Evolutionary conservation across 768 basidiomycete genomes (phyloP).

Genomic region (Lanmaoa rubissima): DNA sequence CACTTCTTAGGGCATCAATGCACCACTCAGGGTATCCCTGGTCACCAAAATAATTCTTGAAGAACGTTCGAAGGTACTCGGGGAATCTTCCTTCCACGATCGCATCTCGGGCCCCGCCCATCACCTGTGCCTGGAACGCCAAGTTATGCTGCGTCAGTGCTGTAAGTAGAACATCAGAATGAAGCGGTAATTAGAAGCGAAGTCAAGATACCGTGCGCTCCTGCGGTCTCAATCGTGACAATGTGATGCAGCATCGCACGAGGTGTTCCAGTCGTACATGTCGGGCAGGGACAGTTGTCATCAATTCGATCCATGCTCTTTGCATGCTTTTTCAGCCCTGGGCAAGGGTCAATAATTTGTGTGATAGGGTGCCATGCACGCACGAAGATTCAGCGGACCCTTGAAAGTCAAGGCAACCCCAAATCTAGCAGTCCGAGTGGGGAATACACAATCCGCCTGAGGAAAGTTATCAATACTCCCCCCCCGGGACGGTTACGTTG

Average conservation of each 20-base stretch:
- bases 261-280: slow-evolving; percentile 64
- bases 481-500: neutral
- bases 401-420: slow-evolving; percentile 82
- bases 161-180: slow-evolving; percentile 31
- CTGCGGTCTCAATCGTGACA: slow-evolving; percentile 76
- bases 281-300: slow-evolving; percentile 79
- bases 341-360: slow-evolving; percentile 8
- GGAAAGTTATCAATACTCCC: neutral
- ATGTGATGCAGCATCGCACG: slow-evolving; percentile 76
- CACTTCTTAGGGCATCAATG: slow-evolving; percentile 76
- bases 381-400: slow-evolving; percentile 83
- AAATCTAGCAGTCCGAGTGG: slow-evolving; percentile 88
- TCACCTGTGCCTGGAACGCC: slow-evolving; percentile 81
- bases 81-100: slow-evolving; percentile 80
- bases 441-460: slow-evolving; percentile 91
- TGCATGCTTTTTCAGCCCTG: slow-evolving; percentile 61
- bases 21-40: slow-evolving; percentile 88
- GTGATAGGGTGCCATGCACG: neutral
- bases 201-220: slow-evolving; percentile 67
- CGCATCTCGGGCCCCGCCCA: slow-evolving; percentile 82
- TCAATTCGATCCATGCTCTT: slow-evolving; percentile 74
- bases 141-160: slow-evolving; percentile 83
- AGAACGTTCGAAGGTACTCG: slow-evolving; percentile 71
- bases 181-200: slow-evolving; percentile 17
- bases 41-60: slow-evolving; percentile 71